These are phyloP conservation scores for Aspergillus arachidicola DNA, from an alignment of 2,329 filamentous ascomycete genomes.

Conservation along the genomic window DNA sequence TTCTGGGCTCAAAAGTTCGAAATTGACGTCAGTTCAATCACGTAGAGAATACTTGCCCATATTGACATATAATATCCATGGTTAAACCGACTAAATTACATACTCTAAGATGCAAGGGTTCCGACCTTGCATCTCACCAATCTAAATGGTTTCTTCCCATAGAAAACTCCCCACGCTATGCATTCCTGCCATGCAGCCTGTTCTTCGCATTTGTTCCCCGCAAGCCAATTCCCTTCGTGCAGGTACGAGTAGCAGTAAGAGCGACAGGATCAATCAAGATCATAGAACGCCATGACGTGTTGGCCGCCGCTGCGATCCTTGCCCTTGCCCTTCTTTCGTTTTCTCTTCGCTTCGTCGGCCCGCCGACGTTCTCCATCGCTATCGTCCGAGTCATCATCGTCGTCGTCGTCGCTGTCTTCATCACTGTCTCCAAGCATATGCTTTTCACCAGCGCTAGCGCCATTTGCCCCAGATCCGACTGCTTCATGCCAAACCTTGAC, in stretches of 20 bases:
- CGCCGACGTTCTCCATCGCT: conserved; percentile 50
- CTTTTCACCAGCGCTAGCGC: conserved; percentile 37
- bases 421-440: conserved; percentile 47
- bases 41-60: not conserved
- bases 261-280: conserved; percentile 42
- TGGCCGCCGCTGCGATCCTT: conserved; percentile 43
- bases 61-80: not conserved
- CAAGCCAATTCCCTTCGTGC: not conserved
- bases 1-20: not conserved
- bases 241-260: conserved; percentile 17
- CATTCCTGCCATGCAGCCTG: not conserved
- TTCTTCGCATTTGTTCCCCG: not conserved
- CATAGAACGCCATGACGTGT: conserved; percentile 47
- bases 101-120: not conserved
- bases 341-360: conserved; percentile 49
- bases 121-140: not conserved
- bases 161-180: not conserved
- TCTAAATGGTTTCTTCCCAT: not conserved
- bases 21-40: not conserved
- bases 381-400: conserved; percentile 45
- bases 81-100: not conserved
- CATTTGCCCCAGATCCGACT: conserved; percentile 54
- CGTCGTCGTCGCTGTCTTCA: conserved; percentile 39
- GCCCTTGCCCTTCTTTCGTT: conserved; percentile 48
- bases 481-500: conserved; percentile 90